Base-by-base conservation (phyloP, 2,329 filamentous ascomycete species). In the Volutella citrinella region DNA sequence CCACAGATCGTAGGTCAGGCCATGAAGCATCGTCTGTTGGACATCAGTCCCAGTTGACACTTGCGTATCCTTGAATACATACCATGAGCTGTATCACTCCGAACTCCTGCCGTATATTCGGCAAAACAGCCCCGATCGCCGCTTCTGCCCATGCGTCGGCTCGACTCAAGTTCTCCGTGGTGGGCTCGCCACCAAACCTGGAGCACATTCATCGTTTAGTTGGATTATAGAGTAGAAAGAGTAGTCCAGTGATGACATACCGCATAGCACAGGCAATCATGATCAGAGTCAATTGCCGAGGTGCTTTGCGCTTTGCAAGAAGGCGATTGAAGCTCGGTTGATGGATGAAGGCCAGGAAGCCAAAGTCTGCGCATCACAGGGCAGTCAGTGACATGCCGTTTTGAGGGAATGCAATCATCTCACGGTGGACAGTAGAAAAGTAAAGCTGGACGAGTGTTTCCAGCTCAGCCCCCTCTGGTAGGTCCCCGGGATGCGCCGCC, bases 11-110 rank as follows among this genome's bases (percentile, higher is more conserved):
- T 34, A 34, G 14, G 27, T 15, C 9, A 28, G 32, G 9, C 25
- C 32, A 6, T 28, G 15, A 14, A 34, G 17, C 8, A 34, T 19
- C 3, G 25, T 14, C 25, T 10, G 10, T 16, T 13, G 6, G 12
- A 19, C 11, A 5, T n/a, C n/a, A n/a, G n/a, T n/a, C n/a, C n/a
- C n/a, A n/a, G n/a, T n/a, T n/a, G n/a, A n/a, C n/a, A n/a, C n/a
- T n/a, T n/a, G n/a, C n/a, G n/a, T n/a, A n/a, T n/a, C n/a, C n/a
- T n/a, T n/a, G n/a, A 3, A n/a, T 12, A 26, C 18, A 10, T 23
- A 34, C 32, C 32, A 34, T 34, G 25, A 34, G 32, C 15, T 34
- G 32, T 15, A 34, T 7, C n/a, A 26, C 32, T 15, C 32, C 32
- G 10, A 34, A 34, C 10, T 26, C 32, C 24, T 34, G 32, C 11